Conservation (phyloP, 345 rosid species). For the Rhodomyrtus tomentosa region DNA sequence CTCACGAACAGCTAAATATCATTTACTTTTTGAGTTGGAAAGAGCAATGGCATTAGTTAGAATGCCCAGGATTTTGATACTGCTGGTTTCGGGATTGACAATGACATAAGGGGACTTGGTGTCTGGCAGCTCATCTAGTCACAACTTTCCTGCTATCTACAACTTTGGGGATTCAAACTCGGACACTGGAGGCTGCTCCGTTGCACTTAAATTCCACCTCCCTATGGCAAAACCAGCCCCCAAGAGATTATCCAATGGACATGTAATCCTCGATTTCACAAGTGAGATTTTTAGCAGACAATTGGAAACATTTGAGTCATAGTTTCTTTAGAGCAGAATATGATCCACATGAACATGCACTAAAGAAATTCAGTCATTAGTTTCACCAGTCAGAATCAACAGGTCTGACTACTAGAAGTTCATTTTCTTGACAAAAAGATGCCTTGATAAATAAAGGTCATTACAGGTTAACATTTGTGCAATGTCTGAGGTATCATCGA, state of each 20-base stretch:
- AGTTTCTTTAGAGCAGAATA: neutral
- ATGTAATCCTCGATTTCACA: slow-evolving; percentile 47
- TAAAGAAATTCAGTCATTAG: neutral
- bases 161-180: slow-evolving; percentile 79
- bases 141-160: slow-evolving; percentile 8
- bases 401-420: neutral
- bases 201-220: slow-evolving; percentile 29
- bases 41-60: neutral
- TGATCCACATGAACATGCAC: neutral
- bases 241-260: slow-evolving; percentile 67
- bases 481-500: neutral
- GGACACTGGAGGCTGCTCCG: slow-evolving; percentile 48
- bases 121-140: neutral
- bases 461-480: neutral
- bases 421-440: neutral
- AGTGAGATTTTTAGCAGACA: slow-evolving; percentile 15
- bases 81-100: neutral
- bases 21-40: neutral
- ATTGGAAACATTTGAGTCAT: neutral
- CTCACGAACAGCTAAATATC: neutral
- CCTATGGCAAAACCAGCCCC: slow-evolving; percentile 42
- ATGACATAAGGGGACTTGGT: neutral
- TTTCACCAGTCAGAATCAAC: neutral
- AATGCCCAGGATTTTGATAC: neutral
- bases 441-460: neutral